Evolutionary conservation across 768 basidiomycete genomes (phyloP).

Genomic region (Tulasnella calospora): DNA sequence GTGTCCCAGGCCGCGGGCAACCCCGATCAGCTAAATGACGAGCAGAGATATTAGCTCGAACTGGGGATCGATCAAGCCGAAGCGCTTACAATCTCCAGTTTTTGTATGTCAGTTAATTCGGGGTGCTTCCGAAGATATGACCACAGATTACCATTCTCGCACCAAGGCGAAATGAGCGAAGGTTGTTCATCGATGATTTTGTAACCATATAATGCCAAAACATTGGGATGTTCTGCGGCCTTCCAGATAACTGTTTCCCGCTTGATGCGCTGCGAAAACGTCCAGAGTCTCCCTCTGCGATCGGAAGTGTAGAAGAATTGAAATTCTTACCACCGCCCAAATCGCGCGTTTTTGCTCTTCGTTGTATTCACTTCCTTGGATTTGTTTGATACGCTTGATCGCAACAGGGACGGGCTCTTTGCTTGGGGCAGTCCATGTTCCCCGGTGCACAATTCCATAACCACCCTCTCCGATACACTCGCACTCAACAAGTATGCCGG

Average conservation of each 20-base stretch:
- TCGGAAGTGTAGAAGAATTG: no score
- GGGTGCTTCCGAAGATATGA: not conserved
- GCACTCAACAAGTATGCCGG: no score
- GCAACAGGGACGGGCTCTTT: no score
- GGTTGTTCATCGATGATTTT: not conserved
- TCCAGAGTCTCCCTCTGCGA: no score
- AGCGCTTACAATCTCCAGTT: not conserved
- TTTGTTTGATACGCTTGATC: no score
- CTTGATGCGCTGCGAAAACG: not conserved
- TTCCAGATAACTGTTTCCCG: not conserved
- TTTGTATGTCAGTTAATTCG: not conserved
- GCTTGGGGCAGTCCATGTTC: no score
- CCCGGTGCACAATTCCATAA: no score
- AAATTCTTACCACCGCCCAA: no score
- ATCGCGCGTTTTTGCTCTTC: no score
- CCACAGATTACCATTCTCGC: not conserved
- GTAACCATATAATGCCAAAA: not conserved
- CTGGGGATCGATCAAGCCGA: not conserved
- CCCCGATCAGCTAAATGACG: not conserved
- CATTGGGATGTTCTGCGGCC: not conserved
- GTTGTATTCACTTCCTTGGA: no score
- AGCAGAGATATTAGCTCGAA: not conserved
- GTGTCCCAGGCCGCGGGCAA: not conserved
- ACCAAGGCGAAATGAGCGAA: not conserved
- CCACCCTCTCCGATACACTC: no score